Evolutionary conservation across 2,329 filamentous ascomycete genomes (phyloP).

Genomic region (Emmonsiellopsis sp.): DNA sequence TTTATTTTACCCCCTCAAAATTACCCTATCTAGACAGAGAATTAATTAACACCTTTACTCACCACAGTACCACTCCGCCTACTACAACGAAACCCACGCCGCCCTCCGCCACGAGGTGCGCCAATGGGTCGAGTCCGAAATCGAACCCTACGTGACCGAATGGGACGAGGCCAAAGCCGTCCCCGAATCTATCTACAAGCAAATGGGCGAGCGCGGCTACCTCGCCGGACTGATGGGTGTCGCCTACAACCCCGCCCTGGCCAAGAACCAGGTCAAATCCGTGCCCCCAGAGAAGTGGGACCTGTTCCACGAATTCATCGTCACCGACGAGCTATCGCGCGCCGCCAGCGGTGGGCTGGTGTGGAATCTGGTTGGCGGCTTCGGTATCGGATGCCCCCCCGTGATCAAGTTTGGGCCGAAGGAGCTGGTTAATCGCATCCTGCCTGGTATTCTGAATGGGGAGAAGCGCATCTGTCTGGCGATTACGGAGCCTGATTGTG

Average conservation of each 20-base stretch:
- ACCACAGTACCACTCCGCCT: constrained; percentile 79
- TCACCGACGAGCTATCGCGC: constrained; percentile 90
- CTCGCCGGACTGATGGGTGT: constrained; percentile 81
- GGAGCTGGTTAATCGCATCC: constrained; percentile 71
- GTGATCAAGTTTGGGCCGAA: constrained; percentile 87
- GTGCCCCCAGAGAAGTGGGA: constrained; percentile 90
- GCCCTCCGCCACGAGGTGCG: constrained; percentile 85
- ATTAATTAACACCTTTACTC: constrained; percentile 7
- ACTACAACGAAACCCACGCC: constrained; percentile 90
- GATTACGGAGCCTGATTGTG: constrained; percentile 93
- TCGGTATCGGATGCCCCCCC: constrained; percentile 86
- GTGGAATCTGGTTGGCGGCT: constrained; percentile 96
- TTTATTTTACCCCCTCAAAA: background rate
- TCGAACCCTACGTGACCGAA: constrained; percentile 86
- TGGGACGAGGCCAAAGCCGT: constrained; percentile 96
- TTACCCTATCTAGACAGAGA: background rate
- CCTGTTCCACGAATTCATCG: constrained; percentile 91
- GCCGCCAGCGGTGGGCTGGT: constrained; percentile 84
- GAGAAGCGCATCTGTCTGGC: constrained; percentile 97
- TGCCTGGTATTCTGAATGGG: constrained; percentile 78
- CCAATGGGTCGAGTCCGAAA: constrained; percentile 79
- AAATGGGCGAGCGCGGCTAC: constrained; percentile 89
- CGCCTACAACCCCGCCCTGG: constrained; percentile 65
- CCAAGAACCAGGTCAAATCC: constrained; percentile 60
- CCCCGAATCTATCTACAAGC: constrained; percentile 81